These are phyloP conservation scores for Botrytis squamosa DNA, from an alignment of 2,329 filamentous ascomycete species.

Conservation along the genomic window DNA sequence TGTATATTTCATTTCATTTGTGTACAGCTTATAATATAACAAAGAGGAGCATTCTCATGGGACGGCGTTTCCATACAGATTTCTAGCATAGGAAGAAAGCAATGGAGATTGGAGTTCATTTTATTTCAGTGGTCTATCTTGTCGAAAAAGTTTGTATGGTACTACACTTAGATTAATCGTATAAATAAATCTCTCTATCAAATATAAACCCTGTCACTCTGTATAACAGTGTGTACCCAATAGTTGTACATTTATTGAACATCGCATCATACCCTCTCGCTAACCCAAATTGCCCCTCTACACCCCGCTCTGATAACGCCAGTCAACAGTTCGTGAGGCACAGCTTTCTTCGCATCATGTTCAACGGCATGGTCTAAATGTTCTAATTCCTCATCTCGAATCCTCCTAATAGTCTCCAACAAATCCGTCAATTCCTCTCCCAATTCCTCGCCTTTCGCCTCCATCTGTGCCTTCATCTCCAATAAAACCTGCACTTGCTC, in stretches of 20 bases:
- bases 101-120: slow-evolving; percentile 17
- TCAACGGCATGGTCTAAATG: slow-evolving; percentile 94
- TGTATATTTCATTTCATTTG: slow-evolving; percentile 19
- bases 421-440: slow-evolving; percentile 75
- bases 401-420: slow-evolving; percentile 71
- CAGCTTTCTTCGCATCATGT: slow-evolving; percentile 86
- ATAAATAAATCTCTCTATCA: not conserved
- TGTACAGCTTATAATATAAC: slow-evolving; percentile 16
- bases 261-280: slow-evolving; percentile 60
- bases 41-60: slow-evolving; percentile 11
- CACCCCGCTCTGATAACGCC: slow-evolving; percentile 88
- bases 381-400: slow-evolving; percentile 94
- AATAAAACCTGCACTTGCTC: slow-evolving; percentile 80
- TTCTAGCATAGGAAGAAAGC: slow-evolving; percentile 17
- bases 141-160: slow-evolving; percentile 1
- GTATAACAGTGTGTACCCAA: slow-evolving; percentile 4
- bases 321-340: slow-evolving; percentile 85
- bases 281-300: slow-evolving; percentile 88
- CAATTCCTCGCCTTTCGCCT: slow-evolving; percentile 74
- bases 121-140: slow-evolving; percentile 15
- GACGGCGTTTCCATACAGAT: slow-evolving; percentile 13
- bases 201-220: not conserved
- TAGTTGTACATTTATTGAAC: slow-evolving; percentile 10
- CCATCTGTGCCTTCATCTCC: slow-evolving; percentile 75
- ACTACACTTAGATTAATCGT: slow-evolving; percentile 16